Base-by-base conservation (phyloP, 78 protist species). In the Emiliania huxleyi region DNA sequence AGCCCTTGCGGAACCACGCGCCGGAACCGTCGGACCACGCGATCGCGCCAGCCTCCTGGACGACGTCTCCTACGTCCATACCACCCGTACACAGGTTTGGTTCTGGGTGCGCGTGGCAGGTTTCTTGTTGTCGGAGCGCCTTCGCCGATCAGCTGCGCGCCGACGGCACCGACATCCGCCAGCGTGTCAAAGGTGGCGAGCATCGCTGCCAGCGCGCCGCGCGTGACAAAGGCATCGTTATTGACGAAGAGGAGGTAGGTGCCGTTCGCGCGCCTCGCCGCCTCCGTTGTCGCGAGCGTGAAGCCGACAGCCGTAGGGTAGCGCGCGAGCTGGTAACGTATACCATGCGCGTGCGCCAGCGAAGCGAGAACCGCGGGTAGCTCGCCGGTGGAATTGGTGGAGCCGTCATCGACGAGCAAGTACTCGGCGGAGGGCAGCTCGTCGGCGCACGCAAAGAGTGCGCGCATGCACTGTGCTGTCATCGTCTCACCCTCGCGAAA, bases 181-280 rank as follows among this genome's bases (percentile, higher is more conserved):
- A 33, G 83, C 33, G n/a, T 42, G 3, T 29, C 42, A 35, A 73
- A 73, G 33, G 44, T 73, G 44, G 83, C 83, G 37, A 35, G 42
- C 83, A 73, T 73, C 23, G 83, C 83, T 12, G 33, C 33, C 22
- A 73, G 83, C 23, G 83, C 83, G 42, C 19, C 25, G 3, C 23
- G 37, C 42, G 15, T 2, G 11, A 73, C 83, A 42, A 73, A 73
- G 37, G 83, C 83, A 42, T 73, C 83, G 42, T 73, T 73, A 42
- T 73, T 73, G 44, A 73, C 33, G 43, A 73, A 35, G 22, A 73
- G 83, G 22, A 73, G 37, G 83, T 35, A 73, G 33, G 43, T 73
- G 83, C 83, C 83, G 83, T 73, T 73, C 40, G 83, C 83, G 83
- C 83, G 83, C 40, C 83, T 18, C 83, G 83, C 83, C 83, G 83